Evolutionary conservation across 352 stramenopile species (phyloP), one percentile per base, ranked within the genome.

Genomic region (Pythium folliculosum): DNA sequence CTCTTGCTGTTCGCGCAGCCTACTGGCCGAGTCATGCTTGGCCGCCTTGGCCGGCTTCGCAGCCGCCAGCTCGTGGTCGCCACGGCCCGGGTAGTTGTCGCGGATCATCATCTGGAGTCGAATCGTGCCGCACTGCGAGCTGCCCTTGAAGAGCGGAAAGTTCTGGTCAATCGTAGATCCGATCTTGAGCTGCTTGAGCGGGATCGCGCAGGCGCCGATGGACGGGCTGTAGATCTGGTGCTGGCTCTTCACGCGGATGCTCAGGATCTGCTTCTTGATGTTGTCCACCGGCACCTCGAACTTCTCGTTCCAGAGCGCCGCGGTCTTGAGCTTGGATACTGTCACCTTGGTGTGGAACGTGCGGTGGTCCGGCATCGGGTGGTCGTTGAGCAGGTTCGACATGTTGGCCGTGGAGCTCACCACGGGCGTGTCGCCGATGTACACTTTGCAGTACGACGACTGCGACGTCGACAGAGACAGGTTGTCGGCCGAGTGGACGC

Each of bases 251-350:
- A 91, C 81, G 45, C 84, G 84, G 66, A 92, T 83, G 38, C 77
- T 90, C 25, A 92, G 52, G 21, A 91, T 76, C 62, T 90, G 76
- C 14, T 70, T 73, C 21, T 65, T 62, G 4, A 82, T 77, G 32
- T 89, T 71, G 17, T 70, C 67, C 1, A 92, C 67, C 19, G 75
- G 74, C 43, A 91, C 49, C 54, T 91, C 74, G 27, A 92, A 89
- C 75, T 92, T 91, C 40, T 92, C 76, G 60, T 91, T 92, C 84
- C 84, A 92, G 40, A 88, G 59, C n/a, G 81, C 79, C 35, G 75
- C 75, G 13, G 68, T 69, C 5, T 62, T 73, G 35, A 68, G 57
- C 14, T 63, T 62, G 35, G 70, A 75, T 38, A 60, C 67, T 37
- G 78, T 70, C 50, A 89, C 70, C 65, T 86, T 88, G 35, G 84